Evolutionary conservation across 2,329 filamentous ascomycete species (phyloP), one percentile per base, ranked within the genome.

Genomic region (Aurifilum marmelostoma): DNA sequence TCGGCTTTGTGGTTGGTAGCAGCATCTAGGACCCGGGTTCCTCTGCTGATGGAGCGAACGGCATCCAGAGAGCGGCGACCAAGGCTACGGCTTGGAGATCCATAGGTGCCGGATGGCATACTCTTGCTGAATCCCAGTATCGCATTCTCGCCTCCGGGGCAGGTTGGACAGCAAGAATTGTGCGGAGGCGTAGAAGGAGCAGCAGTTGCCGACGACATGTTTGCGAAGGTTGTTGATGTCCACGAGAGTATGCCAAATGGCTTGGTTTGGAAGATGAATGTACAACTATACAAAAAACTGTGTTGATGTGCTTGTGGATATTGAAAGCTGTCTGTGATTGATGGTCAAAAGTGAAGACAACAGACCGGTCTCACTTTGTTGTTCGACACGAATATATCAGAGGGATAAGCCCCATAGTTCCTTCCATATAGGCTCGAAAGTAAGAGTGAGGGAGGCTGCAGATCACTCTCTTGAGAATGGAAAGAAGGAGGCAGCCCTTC

Each of bases 1-100:
- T n/a, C 14, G 21, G 54, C 11, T 27, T 37, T 65, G 39, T 34
- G 29, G n/a, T 71, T 71, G 24, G 67, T 69, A 62, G 67, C 59
- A 24, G 67, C 59, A 29, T 63, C 52, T 24, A 69, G 62, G 34
- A 56, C 50, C 47, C 39, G 43, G 12, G 61, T 61, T 14, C 56
- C 50, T 32, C 59, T 67, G 7, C 56, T 63, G 32, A 67, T 63
- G 47, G 67, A 69, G 63, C 67, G 67, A 14, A 69, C 43, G 14
- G 67, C 67, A 43, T 69, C 61, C n/a, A 69, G 47, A 37, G 69
- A 67, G 27, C 64, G 65, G n/a, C 59, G 34, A 7, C 67, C 67
- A 24, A 69, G 27, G 27, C 64, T 61, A 32, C 56, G 64, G 56
- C 67, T 4, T 16, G 66, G 43, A 12, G 64, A 69, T 12, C 66